Evolutionary conservation across 1,284 basidiomycete genomes (phyloP), one percentile per base, ranked within the genome.

Genomic region (Moniliella sp.): DNA sequence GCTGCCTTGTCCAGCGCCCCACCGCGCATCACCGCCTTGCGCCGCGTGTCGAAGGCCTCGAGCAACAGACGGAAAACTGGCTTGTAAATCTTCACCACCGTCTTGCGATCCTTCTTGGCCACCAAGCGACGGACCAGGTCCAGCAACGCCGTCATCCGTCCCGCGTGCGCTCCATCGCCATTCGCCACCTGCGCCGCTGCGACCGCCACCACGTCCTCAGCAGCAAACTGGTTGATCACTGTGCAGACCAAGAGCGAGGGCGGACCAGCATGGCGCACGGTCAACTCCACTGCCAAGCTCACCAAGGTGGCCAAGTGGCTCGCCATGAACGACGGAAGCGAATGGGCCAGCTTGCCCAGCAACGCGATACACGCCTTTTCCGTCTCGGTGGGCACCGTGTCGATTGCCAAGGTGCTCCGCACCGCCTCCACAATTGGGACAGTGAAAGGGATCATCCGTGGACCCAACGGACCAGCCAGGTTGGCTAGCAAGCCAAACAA

Each of bases 21-120:
- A 46, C 61, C 41, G 61, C n/a, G n/a, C n/a, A n/a, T n/a, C 31
- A 38, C 57, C 40, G 29, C 63, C 61, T 46, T 61, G 41, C 61
- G 63, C 26, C 71, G 67, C 4, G 74, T 49, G 41, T 80, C 77
- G 42, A 93, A 75, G 2, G 74, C 75, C 16, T 75, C 72, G 28
- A 91, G 64, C 66, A 91, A 78, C 31, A 81, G 69, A 37, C 75
- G 76, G 65, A 83, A 88, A 21, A 81, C 52, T 1, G 67, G 44
- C 30, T 78, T 76, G 37, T 86, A 62, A 34, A 78, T 68, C 16
- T 75, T 72, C 4, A 74, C 64, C 2, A 93, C 68, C 4, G 36
- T 47, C 4, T 39, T 35, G 12, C 45, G 39, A 36, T 51, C 46
- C 26, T 40, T 44, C 19, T 44, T 35, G 15, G 46, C 41, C 18